Evolutionary conservation across 495 filamentous ascomycete species (phyloP).

Genomic region (Lasiosphaeriaceae sp.): DNA sequence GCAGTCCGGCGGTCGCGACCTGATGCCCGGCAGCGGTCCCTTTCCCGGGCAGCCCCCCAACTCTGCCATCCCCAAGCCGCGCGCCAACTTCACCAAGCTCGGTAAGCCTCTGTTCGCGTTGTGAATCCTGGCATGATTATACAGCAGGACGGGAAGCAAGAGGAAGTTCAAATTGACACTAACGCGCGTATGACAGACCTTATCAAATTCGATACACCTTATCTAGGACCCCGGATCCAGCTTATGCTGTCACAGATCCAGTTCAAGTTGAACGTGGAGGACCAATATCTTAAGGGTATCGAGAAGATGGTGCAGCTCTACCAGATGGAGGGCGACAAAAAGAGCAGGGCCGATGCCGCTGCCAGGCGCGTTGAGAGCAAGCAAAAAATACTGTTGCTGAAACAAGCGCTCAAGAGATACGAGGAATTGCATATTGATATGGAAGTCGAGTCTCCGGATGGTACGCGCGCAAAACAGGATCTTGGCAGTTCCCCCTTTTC

Average conservation of each 20-base stretch:
- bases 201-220: conserved; percentile 96
- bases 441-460: conserved; percentile 80
- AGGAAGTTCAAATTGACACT: too few species aligned
- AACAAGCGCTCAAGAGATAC: conserved; percentile 92
- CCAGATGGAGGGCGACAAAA: conserved; percentile 95
- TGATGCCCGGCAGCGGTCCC: conserved; percentile 81
- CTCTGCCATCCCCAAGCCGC: conserved; percentile 63
- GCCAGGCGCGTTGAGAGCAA: conserved; percentile 86
- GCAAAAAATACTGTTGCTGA: conserved; percentile 94
- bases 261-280: conserved; percentile 98
- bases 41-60: conserved; percentile 71
- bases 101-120: conserved; percentile 59
- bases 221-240: conserved; percentile 95
- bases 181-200: conserved; percentile 57
- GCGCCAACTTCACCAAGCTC: conserved; percentile 93
- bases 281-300: conserved; percentile 98
- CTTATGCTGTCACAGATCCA: conserved; percentile 98
- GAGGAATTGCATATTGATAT: conserved; percentile 97
- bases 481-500: neutral
- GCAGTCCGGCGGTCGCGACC: conserved; percentile 48
- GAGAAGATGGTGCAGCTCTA: conserved; percentile 99
- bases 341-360: conserved; percentile 89
- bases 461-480: conserved; percentile 42
- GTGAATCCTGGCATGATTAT: too few species aligned
- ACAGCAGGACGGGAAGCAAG: too few species aligned